A percentile compares a stretch with the other conserved stretches of the same genome.
phyloP scores from a whole-genome alignment of 108 stramenopile genomes.

The Phaeodactylum tricornutum region DNA sequence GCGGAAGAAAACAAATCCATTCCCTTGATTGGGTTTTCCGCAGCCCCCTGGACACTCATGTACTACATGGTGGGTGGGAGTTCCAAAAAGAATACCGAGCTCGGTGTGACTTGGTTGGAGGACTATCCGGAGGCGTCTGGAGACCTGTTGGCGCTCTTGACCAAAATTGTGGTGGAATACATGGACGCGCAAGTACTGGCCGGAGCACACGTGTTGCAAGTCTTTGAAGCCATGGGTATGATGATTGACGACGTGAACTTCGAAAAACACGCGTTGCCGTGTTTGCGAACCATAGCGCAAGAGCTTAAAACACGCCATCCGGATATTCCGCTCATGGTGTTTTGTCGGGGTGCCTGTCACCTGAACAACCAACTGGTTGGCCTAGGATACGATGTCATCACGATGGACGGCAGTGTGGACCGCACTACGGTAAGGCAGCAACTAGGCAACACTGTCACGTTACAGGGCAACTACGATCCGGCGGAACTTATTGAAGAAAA shows the following conservation, averaged over 20 bases:
- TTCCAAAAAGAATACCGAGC: conserved; percentile 78
- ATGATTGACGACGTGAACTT: conserved; percentile 83
- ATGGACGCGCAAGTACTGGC: conserved; percentile 85
- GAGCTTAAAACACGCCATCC: conserved; percentile 79
- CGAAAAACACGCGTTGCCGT: conserved; percentile 75
- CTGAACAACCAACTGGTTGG: conserved; percentile 42
- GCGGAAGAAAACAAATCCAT: conserved; percentile 61
- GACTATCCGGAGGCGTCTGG: conserved; percentile 73
- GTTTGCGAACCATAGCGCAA: conserved; percentile 54
- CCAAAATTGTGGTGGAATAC: conserved; percentile 88
- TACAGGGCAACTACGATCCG: conserved; percentile 93
- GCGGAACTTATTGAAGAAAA: conserved; percentile 49
- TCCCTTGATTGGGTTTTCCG: conserved; percentile 91
- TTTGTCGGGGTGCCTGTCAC: conserved; percentile 70
- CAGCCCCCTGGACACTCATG: conserved; percentile 92
- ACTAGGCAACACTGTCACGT: conserved; percentile 42
- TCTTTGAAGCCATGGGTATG: conserved; percentile 97
- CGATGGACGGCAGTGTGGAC: conserved; percentile 83
- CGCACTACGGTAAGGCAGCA: conserved; percentile 43
- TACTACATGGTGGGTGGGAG: conserved; percentile 96
- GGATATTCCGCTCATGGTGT: conserved; percentile 89
- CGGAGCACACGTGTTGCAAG: conserved; percentile 84
- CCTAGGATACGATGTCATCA: conserved; percentile 86
- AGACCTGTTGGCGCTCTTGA: conserved; percentile 62
- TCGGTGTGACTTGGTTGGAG: conserved; percentile 72